These are phyloP conservation scores for Colletotrichum spaethianum DNA, from an alignment of 2,329 filamentous ascomycete species.

Conservation along the genomic window DNA sequence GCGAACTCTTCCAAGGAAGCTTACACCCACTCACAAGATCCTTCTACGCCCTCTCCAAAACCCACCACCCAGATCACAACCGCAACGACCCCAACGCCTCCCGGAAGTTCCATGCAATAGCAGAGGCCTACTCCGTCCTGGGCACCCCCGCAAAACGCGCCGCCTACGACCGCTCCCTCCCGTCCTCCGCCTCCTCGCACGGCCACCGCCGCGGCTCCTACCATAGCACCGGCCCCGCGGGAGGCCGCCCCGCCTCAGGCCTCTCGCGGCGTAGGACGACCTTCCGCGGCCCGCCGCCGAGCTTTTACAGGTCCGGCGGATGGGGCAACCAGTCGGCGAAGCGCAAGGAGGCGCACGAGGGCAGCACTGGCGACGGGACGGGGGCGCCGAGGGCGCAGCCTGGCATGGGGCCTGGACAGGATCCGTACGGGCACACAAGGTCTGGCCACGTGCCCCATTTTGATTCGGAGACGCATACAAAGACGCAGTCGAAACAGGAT, in stretches of 20 bases:
- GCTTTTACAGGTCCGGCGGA: constrained; percentile 86
- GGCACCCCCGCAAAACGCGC: constrained; percentile 80
- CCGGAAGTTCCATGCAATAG: constrained; percentile 84
- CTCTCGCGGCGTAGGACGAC: constrained; percentile 81
- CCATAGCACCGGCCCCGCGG: constrained; percentile 73
- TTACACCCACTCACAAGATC: constrained; percentile 58
- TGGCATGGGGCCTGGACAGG: constrained; percentile 74
- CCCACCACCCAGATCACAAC: constrained; percentile 94
- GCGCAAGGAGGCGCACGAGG: constrained; percentile 66
- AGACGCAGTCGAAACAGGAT: constrained; percentile 79
- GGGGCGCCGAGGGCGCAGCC: constrained; percentile 19
- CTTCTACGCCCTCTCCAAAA: constrained; percentile 93
- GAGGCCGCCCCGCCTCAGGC: constrained; percentile 84
- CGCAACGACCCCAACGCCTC: constrained; percentile 79
- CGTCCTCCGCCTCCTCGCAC: constrained; percentile 51
- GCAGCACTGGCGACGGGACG: constrained; percentile 50
- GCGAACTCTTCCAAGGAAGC: background rate
- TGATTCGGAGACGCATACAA: constrained; percentile 78
- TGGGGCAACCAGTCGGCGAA: constrained; percentile 79
- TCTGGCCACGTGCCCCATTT: constrained; percentile 81
- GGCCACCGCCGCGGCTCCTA: constrained; percentile 61
- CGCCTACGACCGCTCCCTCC: constrained; percentile 82
- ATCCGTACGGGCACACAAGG: constrained; percentile 57
- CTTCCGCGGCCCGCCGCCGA: constrained; percentile 89
- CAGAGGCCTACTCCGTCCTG: constrained; percentile 86